phyloP scores from a whole-genome alignment of 805 yeast species.

The Candida qinlingensis region DNA sequence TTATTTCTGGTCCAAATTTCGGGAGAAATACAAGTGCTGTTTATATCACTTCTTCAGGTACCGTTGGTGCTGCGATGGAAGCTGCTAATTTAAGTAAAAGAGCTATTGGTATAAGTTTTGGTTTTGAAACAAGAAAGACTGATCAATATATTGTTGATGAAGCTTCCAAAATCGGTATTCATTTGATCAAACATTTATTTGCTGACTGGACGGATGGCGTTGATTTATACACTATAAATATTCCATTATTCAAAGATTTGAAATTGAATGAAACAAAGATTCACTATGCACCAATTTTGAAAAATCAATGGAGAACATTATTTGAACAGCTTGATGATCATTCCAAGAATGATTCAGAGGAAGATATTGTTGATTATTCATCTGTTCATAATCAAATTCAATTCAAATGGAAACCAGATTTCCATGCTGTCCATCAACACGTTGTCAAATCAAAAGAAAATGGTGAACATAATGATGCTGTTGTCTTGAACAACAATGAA shows the following conservation, averaged over 20 bases:
- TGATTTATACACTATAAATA: conserved; percentile 78
- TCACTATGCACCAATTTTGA: conserved; percentile 70
- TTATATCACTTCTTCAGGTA: conserved; percentile 87
- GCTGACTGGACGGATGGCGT: conserved; percentile 50
- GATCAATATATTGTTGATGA: conserved; percentile 33
- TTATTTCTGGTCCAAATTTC: conserved; percentile 91
- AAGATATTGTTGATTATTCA: conserved; percentile 43
- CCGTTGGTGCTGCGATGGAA: conserved; percentile 96
- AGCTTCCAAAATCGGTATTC: conserved; percentile 67
- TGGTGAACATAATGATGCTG: conserved; percentile 24
- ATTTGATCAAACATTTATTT: conserved; percentile 54
- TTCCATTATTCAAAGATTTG: conserved; percentile 63
- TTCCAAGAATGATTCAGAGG: conserved; percentile 14
- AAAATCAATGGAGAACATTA: conserved; percentile 74
- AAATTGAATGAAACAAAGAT: conserved; percentile 54
- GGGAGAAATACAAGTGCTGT: conserved; percentile 90
- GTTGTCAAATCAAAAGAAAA: conserved; percentile 32
- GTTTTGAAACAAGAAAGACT: conserved; percentile 52
- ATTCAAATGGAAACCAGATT: conserved; percentile 84
- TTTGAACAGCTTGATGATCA: conserved; percentile 30
- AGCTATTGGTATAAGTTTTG: conserved; percentile 80
- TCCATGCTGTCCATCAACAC: conserved; percentile 55
- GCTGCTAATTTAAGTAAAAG: conserved; percentile 63
- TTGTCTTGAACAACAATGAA: conserved; percentile 27
- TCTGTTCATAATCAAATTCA: conserved; percentile 38